A percentile compares a stretch with the other conserved stretches of the same genome.
Conservation (phyloP, 129 eudicot species). For the Apium graveolens region DNA sequence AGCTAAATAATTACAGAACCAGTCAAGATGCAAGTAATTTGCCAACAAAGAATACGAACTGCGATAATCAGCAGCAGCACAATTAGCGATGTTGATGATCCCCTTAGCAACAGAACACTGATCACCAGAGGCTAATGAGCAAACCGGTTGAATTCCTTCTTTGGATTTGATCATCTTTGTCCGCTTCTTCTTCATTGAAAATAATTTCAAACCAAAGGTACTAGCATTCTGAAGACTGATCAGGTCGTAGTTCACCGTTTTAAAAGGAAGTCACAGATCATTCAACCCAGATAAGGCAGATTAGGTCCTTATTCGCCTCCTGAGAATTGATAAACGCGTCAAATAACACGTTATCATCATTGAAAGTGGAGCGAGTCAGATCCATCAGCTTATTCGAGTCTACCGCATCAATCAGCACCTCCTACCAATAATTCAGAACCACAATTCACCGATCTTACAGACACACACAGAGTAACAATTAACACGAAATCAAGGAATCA, state of each 20-base stretch:
- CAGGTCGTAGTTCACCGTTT: constrained; percentile 14
- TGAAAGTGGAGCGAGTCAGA: constrained; percentile 25
- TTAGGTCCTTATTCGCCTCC: constrained; percentile 30
- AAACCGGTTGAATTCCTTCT: not conserved
- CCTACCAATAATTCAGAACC: constrained; percentile 11
- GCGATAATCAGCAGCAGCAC: not conserved
- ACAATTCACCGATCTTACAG: not conserved
- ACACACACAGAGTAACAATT: not conserved
- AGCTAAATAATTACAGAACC: not conserved
- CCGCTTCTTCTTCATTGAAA: not conserved
- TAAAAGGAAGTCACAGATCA: constrained; percentile 17
- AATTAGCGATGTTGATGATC: not conserved
- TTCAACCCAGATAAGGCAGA: not conserved
- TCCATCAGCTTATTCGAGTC: constrained; percentile 33
- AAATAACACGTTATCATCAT: constrained; percentile 23
- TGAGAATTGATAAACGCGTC: constrained; percentile 23
- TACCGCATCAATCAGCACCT: constrained; percentile 25
- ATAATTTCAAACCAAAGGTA: not conserved
- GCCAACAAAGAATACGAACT: constrained; percentile 5
- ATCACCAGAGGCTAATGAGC: not conserved
- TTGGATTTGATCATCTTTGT: not conserved
- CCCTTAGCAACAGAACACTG: not conserved
- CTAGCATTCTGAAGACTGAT: not conserved
- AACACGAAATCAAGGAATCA: not conserved
- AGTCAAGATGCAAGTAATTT: not conserved